Evolutionary conservation across 768 basidiomycete species (phyloP).

Genomic region (Tephrocybe sp.): DNA sequence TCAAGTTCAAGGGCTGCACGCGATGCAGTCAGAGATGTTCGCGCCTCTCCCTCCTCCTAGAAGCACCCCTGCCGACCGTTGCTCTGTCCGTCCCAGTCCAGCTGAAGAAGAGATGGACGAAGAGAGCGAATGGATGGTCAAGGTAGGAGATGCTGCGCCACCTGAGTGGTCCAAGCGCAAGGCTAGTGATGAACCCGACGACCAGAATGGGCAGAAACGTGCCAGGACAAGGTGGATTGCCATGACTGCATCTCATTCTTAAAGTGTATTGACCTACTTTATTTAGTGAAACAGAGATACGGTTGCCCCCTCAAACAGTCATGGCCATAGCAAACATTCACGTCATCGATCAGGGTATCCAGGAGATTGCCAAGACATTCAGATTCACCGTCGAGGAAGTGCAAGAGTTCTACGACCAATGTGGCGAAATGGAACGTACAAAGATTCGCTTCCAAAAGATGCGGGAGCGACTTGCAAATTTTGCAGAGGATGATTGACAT

Average conservation of each 20-base stretch:
- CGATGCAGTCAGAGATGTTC: constrained; percentile 15
- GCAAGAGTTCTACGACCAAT: constrained; percentile 73
- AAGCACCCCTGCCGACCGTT: constrained; percentile 27
- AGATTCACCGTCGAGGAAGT: constrained; percentile 78
- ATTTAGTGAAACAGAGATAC: constrained; percentile 16
- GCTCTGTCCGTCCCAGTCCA: constrained; percentile 40
- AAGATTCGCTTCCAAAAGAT: constrained; percentile 65
- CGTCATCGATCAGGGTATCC: constrained; percentile 64
- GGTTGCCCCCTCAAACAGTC: constrained; percentile 26
- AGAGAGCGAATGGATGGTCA: constrained; percentile 65
- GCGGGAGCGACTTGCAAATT: constrained; percentile 49
- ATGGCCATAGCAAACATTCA: constrained; percentile 48
- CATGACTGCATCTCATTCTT: not conserved
- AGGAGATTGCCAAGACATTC: constrained; percentile 66
- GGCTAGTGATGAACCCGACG: constrained; percentile 35
- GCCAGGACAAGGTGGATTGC: constrained; percentile 35
- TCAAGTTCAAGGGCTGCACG: not conserved
- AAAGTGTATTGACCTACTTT: not conserved
- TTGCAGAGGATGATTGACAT: constrained; percentile 28
- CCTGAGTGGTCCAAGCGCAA: constrained; percentile 73
- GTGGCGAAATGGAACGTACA: constrained; percentile 70
- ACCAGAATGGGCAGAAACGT: constrained; percentile 42
- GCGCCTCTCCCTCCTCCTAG: constrained; percentile 22
- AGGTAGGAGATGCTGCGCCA: constrained; percentile 59
- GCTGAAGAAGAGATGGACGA: constrained; percentile 71